These are phyloP conservation scores for Clarireedia sp. DNA, from an alignment of 2,329 filamentous ascomycete genomes.

Conservation along the genomic window DNA sequence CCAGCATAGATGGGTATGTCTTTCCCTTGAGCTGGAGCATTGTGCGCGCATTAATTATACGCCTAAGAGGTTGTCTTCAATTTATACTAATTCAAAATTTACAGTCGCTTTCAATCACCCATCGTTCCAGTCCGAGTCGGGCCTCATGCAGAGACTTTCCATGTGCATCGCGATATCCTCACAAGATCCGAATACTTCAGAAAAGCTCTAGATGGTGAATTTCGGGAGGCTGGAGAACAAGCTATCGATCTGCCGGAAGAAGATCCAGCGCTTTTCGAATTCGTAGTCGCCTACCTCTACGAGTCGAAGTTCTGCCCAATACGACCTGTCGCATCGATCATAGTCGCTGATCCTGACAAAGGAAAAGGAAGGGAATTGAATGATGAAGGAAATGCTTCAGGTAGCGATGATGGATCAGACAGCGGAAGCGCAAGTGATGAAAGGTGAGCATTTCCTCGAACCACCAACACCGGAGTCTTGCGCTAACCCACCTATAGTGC, in stretches of 20 bases:
- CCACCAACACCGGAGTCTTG: not conserved
- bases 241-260: slow-evolving; percentile 43
- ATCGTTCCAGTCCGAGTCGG: slow-evolving; percentile 41
- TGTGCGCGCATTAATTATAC: not conserved
- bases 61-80: not conserved
- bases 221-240: slow-evolving; percentile 39
- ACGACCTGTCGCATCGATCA: slow-evolving; percentile 32
- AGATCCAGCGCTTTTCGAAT: slow-evolving; percentile 43
- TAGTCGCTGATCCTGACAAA: slow-evolving; percentile 24
- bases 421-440: slow-evolving; percentile 33
- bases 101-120: slow-evolving; percentile 38
- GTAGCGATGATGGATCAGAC: slow-evolving; percentile 27
- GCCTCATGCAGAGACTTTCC: slow-evolving; percentile 38
- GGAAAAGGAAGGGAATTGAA: slow-evolving; percentile 38
- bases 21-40: not conserved
- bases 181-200: slow-evolving; percentile 41
- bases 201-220: slow-evolving; percentile 40
- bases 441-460: slow-evolving; percentile 20
- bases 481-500: slow-evolving; percentile 17
- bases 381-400: slow-evolving; percentile 19
- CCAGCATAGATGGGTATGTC: slow-evolving; percentile 40
- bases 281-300: slow-evolving; percentile 43
- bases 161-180: slow-evolving; percentile 41
- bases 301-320: slow-evolving; percentile 41
- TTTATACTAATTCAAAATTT: not conserved